phyloP scores from a whole-genome alignment of 805 yeast species.

The Wickerhamiella siamensis region DNA sequence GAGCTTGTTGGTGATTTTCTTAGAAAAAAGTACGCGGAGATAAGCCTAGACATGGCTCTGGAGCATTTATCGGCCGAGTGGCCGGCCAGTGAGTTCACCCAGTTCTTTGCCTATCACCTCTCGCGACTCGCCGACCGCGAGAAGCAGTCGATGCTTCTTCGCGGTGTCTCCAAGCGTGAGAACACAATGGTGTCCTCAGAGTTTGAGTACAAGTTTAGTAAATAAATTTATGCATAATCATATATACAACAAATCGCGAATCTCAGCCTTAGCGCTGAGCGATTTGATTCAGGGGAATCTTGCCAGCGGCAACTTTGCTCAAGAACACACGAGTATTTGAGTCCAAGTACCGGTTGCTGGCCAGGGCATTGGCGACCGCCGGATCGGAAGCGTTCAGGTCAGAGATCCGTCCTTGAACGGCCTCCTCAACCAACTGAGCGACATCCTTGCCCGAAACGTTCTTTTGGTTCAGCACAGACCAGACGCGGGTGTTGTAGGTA shows the following conservation, averaged over 20 bases:
- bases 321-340: slow-evolving; percentile 9
- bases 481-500: slow-evolving; percentile 15
- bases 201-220: slow-evolving; percentile 2
- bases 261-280: not conserved
- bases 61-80: not conserved
- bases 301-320: slow-evolving; percentile 13
- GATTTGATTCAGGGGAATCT: slow-evolving; percentile 12
- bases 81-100: slow-evolving; percentile 6
- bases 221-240: not conserved
- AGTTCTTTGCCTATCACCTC: slow-evolving; percentile 2
- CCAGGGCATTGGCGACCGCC: slow-evolving; percentile 7
- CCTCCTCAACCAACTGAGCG: not conserved
- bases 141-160: not conserved
- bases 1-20: slow-evolving; percentile 7
- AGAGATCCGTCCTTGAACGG: not conserved
- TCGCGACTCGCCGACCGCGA: not conserved
- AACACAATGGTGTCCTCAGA: not conserved
- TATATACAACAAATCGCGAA: too few relatives aligned
- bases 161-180: slow-evolving; percentile 4
- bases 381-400: not conserved
- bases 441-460: slow-evolving; percentile 10
- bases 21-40: not conserved
- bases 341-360: slow-evolving; percentile 8
- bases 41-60: slow-evolving; percentile 4
- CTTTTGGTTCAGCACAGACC: slow-evolving; percentile 11